Evolutionary conservation across 2,329 filamentous ascomycete species (phyloP), one percentile per base, ranked within the genome.

Genomic region (Sarocladiaceae sp.): DNA sequence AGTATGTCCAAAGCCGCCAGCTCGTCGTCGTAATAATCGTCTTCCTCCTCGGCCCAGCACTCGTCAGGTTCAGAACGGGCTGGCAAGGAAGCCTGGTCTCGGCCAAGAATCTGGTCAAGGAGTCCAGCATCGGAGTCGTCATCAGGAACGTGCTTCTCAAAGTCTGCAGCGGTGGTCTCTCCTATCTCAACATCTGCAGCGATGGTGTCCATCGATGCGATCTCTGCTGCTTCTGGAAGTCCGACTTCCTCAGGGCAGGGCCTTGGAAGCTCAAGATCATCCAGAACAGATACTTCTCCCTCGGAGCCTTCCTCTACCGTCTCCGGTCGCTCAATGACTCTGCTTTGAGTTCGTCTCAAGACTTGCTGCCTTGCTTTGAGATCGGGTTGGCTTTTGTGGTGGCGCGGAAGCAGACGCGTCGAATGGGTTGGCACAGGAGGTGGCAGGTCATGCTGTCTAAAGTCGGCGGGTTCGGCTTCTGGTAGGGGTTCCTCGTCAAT

Each of bases 21-120:
- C 37, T 72, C 68, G 59, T 82, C 79, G 40, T 83, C 79, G 56
- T 79, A 80, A 36, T 73, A 75, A 56, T 91, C 89, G 12, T 88
- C 87, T 23, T 93, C 86, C 15, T 88, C 86, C 17, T 91, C 88
- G 15, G 89, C 85, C 86, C 85, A 90, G 60, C 85, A 88, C 64
- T 91, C 87, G 59, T 90, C 86, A 0, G 77, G 60, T 46, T 73
- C 70, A 2, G 66, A 71, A 36, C 70, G 62, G 20, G 62, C 59
- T 33, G 62, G 60, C 7, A 60, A 54, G 6, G 56, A 25, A 3
- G 3, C 18, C n/a, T 36, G 33, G 15, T 23, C 23, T 13, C 46
- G 46, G 7, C 47, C 31, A 3, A 50, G 20, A 7, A 36, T 37
- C 33, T 61, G 57, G 47, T 59, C 58, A 51, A 59, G 56, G 22